Evolutionary conservation across 257 asterid species (phyloP), one percentile per base, ranked within the genome.

Genomic region (Prunella vulgaris): DNA sequence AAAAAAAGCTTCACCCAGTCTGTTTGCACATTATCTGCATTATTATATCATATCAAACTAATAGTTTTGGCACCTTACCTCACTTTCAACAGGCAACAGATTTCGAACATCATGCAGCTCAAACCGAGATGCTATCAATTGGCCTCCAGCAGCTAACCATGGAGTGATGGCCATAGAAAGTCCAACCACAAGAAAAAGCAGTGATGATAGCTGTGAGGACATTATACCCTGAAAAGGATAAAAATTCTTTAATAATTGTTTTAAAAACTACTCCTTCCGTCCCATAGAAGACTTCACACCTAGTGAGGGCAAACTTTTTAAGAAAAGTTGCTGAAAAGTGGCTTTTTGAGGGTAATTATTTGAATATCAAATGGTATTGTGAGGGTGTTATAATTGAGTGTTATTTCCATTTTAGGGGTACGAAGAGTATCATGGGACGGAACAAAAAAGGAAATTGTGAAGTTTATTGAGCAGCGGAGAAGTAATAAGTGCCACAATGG

Each of bases 91-190:
- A 37, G 99, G 99, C 71, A 94, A 88, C 68, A 94, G 84, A 82
- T 95, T 91, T 30, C 99, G 90, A 77, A 94, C 99, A 84, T 94
- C 99, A 44, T 94, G 97, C 73, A 84, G 89, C 83, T 91, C 98
- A 84, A 94, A 94, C 54, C 92, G 93, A 77, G 99, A 91, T 72
- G 99, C 99, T 82, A 94, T 82, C 70, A 94, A 74, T 78, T 94
- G 99, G 77, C 99, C 99, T 76, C 98, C 99, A 72, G 99, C 99
- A 64, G 99, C 99, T 81, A 94, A 78, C 85, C 86, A 94, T 35
- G 99, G 99, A 52, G 99, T 94, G 69, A 94, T 78, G 54, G 99
- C 99, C 99, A 94, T 94, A 48, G 99, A 94, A 76, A 94, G 76
- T 49, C 99, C 99, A 54, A 94, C 99, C 75, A 94, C 98, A 28